Conservation (phyloP, 2,329 filamentous ascomycete genomes). For the Fusarium zealandicum region DNA sequence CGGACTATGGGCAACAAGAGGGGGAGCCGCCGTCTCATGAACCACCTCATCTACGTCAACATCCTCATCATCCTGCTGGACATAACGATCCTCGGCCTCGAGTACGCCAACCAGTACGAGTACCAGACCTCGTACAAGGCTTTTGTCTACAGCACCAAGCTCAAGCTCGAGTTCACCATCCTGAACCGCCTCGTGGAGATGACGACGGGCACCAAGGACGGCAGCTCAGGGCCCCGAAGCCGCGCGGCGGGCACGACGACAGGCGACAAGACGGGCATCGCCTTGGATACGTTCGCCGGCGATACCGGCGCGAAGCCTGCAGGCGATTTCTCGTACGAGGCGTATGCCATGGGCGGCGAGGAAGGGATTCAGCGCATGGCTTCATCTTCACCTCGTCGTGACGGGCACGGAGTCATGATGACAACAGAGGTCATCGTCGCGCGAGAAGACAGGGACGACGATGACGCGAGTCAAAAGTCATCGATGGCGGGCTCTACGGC, state of each 20-base stretch:
- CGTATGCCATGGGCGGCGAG: slow-evolving; percentile 39
- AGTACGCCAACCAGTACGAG: slow-evolving; percentile 48
- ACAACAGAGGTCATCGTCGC: slow-evolving; percentile 37
- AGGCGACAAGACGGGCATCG: slow-evolving; percentile 23
- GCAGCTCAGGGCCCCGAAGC: slow-evolving; percentile 37
- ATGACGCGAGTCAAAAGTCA: slow-evolving; percentile 28
- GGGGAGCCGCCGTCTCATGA: slow-evolving; percentile 38
- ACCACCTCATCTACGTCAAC: slow-evolving; percentile 56
- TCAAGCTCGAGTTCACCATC: slow-evolving; percentile 52
- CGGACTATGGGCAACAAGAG: slow-evolving; percentile 39
- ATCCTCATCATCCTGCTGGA: slow-evolving; percentile 56
- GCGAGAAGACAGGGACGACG: slow-evolving; percentile 33
- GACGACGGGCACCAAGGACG: slow-evolving; percentile 39
- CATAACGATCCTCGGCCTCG: slow-evolving; percentile 49
- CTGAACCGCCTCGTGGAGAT: slow-evolving; percentile 49
- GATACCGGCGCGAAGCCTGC: slow-evolving; percentile 16
- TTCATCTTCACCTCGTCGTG: background rate
- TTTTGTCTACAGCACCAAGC: slow-evolving; percentile 49
- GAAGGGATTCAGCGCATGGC: background rate
- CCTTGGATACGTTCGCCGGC: slow-evolving; percentile 33
- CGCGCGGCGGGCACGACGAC: slow-evolving; percentile 15
- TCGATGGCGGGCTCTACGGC: slow-evolving; percentile 22
- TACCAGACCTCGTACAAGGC: slow-evolving; percentile 49
- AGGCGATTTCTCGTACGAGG: slow-evolving; percentile 32
- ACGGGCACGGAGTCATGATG: slow-evolving; percentile 38